Base-by-base conservation (phyloP, 495 filamentous ascomycete genomes). In the Pyronema omphalodes region DNA sequence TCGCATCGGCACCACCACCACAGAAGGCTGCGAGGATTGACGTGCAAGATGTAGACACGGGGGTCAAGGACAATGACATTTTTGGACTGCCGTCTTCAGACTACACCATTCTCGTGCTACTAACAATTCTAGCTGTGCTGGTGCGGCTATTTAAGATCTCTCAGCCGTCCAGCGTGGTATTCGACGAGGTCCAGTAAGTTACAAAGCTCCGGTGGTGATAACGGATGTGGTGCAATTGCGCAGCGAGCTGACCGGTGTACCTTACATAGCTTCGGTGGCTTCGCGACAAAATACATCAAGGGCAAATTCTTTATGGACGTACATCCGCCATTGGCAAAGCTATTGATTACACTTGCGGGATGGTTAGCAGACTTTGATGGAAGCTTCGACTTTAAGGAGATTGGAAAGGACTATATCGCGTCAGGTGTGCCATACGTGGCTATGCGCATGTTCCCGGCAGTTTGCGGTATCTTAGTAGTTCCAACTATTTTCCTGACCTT, bases 261-360 rank as follows among this genome's bases (percentile, higher is more conserved):
- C n/a, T 19, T 11, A 9, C 29, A 64, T 63, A 93, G 88, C 67
- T 98, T 98, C 69, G 91, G 91, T 62, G 91, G 91, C 3, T 98
- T 96, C 63, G 91, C 91, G 41, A 84, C 84, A 56, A 96, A 98
- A 67, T 98, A 98, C 66, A 96, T 98, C 73, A 95, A 96, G 69
- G 91, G 91, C 58, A 78, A 72, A 58, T 98, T 98, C 73, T 98
- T 98, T 68, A 98, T 98, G 91, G 91, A 98, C 64, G 91, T 98
- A 3, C 91, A 98, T 62, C 91, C 91, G 12, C 91, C 91, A n/a
- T 76, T 98, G 7, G 91, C 91, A 48, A 98, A 98, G 70, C 71
- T 98, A 56, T 78, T 98, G 59, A 83, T 98, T 56, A 94, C 91
- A 41, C 79, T 98, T 41, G 88, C 89, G 57, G 91, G 91, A 49